Percentiles rank a stretch among this genome's conserved stretches.
These are phyloP conservation scores for Botrytis galanthina DNA, from an alignment of 2,329 filamentous ascomycete species.

Conservation along the genomic window DNA sequence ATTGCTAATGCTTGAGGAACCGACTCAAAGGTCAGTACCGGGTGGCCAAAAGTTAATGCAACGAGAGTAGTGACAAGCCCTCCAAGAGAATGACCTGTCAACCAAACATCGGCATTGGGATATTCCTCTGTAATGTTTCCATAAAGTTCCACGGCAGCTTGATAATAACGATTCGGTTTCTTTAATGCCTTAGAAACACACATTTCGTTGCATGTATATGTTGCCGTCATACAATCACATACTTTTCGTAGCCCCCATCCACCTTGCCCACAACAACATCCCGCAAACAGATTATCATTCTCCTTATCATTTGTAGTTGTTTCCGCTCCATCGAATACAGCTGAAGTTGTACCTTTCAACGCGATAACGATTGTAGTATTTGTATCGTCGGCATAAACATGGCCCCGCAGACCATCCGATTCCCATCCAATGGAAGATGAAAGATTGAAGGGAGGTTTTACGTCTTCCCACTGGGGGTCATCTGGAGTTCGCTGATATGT, in stretches of 20 bases:
- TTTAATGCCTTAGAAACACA: conserved; percentile 72
- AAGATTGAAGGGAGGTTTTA: conserved; percentile 64
- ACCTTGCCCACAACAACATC: conserved; percentile 90
- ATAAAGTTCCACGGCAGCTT: conserved; percentile 81
- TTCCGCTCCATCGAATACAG: conserved; percentile 90
- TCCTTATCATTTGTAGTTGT: conserved; percentile 94
- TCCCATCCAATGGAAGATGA: conserved; percentile 90
- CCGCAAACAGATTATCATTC: conserved; percentile 95
- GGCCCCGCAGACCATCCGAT: conserved; percentile 79
- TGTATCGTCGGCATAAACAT: conserved; percentile 80
- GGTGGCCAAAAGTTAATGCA: conserved; percentile 83
- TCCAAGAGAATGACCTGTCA: conserved; percentile 86
- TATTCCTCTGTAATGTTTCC: conserved; percentile 87
- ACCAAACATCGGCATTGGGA: conserved; percentile 77
- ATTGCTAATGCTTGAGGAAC: conserved; percentile 85
- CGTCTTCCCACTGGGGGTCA: conserved; percentile 75
- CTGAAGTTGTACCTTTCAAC: conserved; percentile 82
- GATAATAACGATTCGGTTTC: conserved; percentile 85
- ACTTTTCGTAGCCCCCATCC: conserved; percentile 85
- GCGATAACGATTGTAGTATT: conserved; percentile 87
- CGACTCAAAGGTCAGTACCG: conserved; percentile 84
- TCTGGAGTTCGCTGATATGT: conserved; percentile 75
- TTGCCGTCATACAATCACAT: conserved; percentile 76
- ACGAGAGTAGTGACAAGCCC: conserved; percentile 84
- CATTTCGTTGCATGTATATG: conserved; percentile 85